Evolutionary conservation across 1,284 basidiomycete genomes (phyloP).

Genomic region (Mycena sp.): DNA sequence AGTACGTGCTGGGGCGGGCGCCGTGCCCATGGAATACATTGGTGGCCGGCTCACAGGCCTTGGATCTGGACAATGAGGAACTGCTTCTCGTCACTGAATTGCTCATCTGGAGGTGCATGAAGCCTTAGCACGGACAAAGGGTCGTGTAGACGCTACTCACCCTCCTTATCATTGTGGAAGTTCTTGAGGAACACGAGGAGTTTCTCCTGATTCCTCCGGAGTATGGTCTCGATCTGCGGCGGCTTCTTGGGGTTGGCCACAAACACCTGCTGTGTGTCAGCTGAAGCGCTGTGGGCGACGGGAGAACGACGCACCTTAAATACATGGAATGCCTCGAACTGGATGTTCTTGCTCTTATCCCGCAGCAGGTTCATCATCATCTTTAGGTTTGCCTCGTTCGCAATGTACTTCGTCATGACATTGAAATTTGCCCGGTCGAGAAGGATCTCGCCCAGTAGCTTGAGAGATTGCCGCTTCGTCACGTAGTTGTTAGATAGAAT

Average conservation of each 20-base stretch:
- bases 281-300: background rate
- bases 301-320: conserved; percentile 83
- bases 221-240: conserved; percentile 90
- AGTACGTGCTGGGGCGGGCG: too few species aligned
- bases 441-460: conserved; percentile 96
- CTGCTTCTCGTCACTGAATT: conserved; percentile 97
- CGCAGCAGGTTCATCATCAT: conserved; percentile 99
- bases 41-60: conserved; percentile 58
- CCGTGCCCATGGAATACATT: background rate
- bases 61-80: conserved; percentile 94
- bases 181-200: conserved; percentile 88
- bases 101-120: conserved; percentile 72
- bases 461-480: conserved; percentile 99
- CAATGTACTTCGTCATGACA: conserved; percentile 99
- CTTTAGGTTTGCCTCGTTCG: conserved; percentile 93
- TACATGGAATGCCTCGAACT: conserved; percentile 99
- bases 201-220: conserved; percentile 94
- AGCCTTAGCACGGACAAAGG: background rate
- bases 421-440: conserved; percentile 97
- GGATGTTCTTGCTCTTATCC: conserved; percentile 98
- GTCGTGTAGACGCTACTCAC: conserved; percentile 51
- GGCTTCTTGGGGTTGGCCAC: conserved; percentile 99
- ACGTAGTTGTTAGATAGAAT: conserved; percentile 97
- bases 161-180: conserved; percentile 99
- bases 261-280: conserved; percentile 74